These are phyloP conservation scores for Solanum pennellii DNA, from an alignment of 257 asterid species.

Conservation along the genomic window DNA sequence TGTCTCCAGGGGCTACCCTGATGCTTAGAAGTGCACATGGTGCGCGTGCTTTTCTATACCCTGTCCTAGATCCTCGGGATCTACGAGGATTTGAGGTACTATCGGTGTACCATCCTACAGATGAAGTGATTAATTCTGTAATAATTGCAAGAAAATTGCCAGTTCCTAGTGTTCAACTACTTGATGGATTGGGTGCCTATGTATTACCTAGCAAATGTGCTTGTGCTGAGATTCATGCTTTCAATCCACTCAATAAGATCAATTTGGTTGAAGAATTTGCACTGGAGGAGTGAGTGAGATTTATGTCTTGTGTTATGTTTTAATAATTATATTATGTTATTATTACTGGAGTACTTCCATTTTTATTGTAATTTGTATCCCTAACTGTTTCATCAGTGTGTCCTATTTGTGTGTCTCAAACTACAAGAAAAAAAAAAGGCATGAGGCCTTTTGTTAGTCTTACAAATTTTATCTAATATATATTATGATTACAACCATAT, in stretches of 20 bases:
- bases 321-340: neutral
- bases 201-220: constrained; percentile 49
- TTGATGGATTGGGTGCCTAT: neutral
- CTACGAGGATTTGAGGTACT: constrained; percentile 68
- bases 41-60: constrained; percentile 71
- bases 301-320: neutral
- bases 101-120: constrained; percentile 70
- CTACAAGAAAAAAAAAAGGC: neutral
- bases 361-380: neutral
- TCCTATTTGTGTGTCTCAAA: neutral
- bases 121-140: constrained; percentile 86
- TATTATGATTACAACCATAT: neutral
- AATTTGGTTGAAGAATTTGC: constrained; percentile 53
- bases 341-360: neutral
- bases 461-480: neutral
- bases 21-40: constrained; percentile 92
- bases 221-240: constrained; percentile 49
- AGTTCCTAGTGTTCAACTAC: neutral
- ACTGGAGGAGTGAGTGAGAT: constrained; percentile 39
- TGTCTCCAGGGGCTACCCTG: constrained; percentile 70
- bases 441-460: neutral
- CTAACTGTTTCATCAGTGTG: neutral
- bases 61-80: constrained; percentile 63
- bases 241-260: constrained; percentile 41
- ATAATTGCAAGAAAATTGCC: constrained; percentile 41